phyloP scores from a whole-genome alignment of 139 green algal species.

The Raphidocelis subcapitata region DNA sequence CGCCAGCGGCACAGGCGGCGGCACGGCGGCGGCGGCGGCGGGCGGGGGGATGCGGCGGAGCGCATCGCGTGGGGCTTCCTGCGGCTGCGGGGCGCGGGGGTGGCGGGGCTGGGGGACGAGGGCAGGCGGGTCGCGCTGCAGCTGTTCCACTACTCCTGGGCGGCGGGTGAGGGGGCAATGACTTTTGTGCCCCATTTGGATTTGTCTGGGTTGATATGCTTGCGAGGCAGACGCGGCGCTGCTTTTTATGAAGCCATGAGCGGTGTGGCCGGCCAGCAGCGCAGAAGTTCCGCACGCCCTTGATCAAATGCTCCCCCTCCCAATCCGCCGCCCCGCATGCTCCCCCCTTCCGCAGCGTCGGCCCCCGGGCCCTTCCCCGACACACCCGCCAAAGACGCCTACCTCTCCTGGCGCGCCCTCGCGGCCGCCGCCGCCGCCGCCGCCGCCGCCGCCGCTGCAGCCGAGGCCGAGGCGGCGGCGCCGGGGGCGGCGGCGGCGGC shows the following conservation, averaged over 20 bases:
- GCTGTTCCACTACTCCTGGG: not conserved
- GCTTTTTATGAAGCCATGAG: not conserved
- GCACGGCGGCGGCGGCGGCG: constrained; percentile 20
- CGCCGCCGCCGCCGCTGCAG: no score
- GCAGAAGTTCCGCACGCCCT: no score
- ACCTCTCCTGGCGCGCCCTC: not conserved
- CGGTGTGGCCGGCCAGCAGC: no score
- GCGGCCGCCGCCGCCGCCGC: no score
- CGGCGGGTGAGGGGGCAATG: no score
- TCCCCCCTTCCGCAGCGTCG: no score
- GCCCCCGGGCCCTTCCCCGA: not conserved
- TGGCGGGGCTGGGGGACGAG: not conserved
- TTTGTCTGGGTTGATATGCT: not conserved
- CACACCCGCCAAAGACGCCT: constrained; percentile 11
- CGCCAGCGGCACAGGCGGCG: not conserved
- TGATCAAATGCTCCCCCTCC: no score
- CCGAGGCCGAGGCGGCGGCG: no score
- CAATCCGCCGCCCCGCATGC: no score
- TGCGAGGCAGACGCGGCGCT: not conserved
- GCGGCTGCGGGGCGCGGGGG: constrained; percentile 9
- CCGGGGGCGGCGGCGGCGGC: no score
- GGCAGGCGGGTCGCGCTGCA: not conserved
- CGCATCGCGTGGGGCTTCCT: constrained; percentile 51
- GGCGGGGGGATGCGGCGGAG: constrained; percentile 21
- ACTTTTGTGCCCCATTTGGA: no score